phyloP scores from a whole-genome alignment of 108 stramenopile species.

The Chaetoceros tenuissimus region DNA sequence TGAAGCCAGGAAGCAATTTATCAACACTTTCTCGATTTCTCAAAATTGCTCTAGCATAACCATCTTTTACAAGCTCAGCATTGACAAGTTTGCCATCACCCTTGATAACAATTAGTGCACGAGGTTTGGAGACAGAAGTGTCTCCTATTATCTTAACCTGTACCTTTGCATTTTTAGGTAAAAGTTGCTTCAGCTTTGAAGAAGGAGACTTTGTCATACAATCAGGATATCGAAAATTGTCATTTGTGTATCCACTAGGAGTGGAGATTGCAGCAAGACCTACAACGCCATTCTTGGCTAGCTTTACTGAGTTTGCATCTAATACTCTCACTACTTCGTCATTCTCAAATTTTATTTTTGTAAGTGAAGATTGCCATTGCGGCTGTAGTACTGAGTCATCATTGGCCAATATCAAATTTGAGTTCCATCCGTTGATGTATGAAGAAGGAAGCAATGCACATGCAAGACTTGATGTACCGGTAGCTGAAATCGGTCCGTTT shows the following conservation, averaged over 20 bases:
- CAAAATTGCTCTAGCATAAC: conserved; percentile 19
- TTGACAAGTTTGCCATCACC: conserved; percentile 24
- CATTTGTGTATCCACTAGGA: conserved; percentile 8
- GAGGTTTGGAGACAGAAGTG: conserved; percentile 4
- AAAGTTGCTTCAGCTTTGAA: conserved; percentile 35
- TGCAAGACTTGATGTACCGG: no score
- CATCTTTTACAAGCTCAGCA: conserved; percentile 30
- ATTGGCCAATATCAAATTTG: no score
- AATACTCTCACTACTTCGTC: conserved; percentile 44
- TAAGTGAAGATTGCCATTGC: no score
- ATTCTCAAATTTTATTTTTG: conserved; percentile 1
- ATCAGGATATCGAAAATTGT: conserved; percentile 29
- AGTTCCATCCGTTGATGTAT: no score
- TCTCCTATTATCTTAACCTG: conserved; percentile 3
- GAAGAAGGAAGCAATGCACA: no score
- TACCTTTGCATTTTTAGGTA: conserved; percentile 19
- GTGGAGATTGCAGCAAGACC: conserved; percentile 29
- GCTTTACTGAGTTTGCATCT: conserved; percentile 37
- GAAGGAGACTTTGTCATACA: conserved; percentile 29
- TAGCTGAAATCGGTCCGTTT: no score
- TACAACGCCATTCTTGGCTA: conserved; percentile 33
- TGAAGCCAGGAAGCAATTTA: conserved; percentile 6
- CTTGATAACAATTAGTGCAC: conserved; percentile 7
- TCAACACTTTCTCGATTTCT: conserved; percentile 6
- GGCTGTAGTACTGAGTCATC: no score